Base-by-base conservation (phyloP, 352 stramenopile species). In the Pythium pyrilobum region DNA sequence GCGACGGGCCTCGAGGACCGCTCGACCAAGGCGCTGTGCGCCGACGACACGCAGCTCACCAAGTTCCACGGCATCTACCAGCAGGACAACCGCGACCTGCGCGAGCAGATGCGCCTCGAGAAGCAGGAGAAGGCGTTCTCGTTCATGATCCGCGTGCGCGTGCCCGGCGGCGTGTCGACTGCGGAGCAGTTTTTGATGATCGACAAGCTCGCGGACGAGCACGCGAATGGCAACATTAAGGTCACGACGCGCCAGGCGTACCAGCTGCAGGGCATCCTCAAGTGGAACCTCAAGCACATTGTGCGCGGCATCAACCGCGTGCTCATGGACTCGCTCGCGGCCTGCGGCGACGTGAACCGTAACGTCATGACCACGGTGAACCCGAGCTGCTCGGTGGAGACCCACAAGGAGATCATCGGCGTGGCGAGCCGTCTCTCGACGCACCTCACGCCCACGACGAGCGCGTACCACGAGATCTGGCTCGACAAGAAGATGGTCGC, bases 21-120 rank as follows among this genome's bases (percentile, higher is more conserved):
- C 25, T 83, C 79, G 24, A 92, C 83, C 31, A 87, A 87, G 64
- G 75, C 77, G 48, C 67, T 94, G 33, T 47, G 63, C 23, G 39
- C 77, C 12, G 81, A 91, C 23, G 81, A 91, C 45, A 87, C 73
- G 27, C 81, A 93, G 67, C 64, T 94, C 27, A 91, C 79, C 36
- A 99, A 99, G 74, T 99, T 98, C 74, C 96, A 99, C 66, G 96
- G 96, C 28, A 98, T 96, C 45, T 99, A 99, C 74, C 89, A 97
- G 82, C 95, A 99, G 72, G 95, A 98, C 54, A 81, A 98, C 72
- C 87, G 96, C 43, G 93, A 98, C 20, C 50, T 86, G 52, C 76
- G 78, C 33, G 76, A 89, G 47, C 74, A 87, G 56, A 89, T 87
- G 77, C 76, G 78, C 27, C 54, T 80, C 13, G 65, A 87, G 60